phyloP scores from a whole-genome alignment of 2,329 filamentous ascomycete species.

The Colletotrichum limetticola region DNA sequence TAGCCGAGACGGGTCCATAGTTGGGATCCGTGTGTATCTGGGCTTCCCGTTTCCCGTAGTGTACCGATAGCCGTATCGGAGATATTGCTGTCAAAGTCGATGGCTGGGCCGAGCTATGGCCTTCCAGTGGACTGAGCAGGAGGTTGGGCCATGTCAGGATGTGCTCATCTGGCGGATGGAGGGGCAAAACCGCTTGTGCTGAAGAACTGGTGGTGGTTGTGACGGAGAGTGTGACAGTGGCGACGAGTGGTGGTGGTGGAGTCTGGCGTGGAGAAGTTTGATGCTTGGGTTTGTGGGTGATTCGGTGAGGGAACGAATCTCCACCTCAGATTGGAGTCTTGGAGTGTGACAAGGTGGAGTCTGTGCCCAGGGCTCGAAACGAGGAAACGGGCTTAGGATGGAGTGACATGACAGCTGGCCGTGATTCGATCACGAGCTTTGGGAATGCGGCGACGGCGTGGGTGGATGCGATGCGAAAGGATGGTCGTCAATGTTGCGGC shows the following conservation, averaged over 20 bases:
- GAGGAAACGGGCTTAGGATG: background rate
- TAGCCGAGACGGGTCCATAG: background rate
- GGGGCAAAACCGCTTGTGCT: conserved; percentile 4
- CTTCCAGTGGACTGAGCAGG: background rate
- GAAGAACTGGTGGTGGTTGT: conserved; percentile 33
- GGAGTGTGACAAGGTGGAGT: background rate
- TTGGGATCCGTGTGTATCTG: background rate
- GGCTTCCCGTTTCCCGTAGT: background rate
- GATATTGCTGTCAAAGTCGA: background rate
- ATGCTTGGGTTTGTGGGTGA: conserved; percentile 1
- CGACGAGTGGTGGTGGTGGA: conserved; percentile 19
- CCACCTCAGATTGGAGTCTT: conserved; percentile 2
- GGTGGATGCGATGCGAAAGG: background rate
- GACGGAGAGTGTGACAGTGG: conserved; percentile 12
- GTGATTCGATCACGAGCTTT: background rate
- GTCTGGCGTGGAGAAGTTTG: conserved; percentile 10
- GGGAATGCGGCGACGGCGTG: conserved; percentile 2
- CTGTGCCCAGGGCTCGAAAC: background rate
- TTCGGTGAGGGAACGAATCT: background rate
- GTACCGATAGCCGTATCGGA: background rate
- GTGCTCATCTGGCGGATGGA: background rate
- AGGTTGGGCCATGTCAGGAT: background rate
- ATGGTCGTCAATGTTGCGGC: background rate
- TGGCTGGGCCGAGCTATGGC: conserved; percentile 12
- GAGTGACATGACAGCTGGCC: background rate